A percentile compares a stretch with the other conserved stretches of the same genome.
Conservation (phyloP, 2,329 filamentous ascomycete genomes). For the Ceratocystis papillata region DNA sequence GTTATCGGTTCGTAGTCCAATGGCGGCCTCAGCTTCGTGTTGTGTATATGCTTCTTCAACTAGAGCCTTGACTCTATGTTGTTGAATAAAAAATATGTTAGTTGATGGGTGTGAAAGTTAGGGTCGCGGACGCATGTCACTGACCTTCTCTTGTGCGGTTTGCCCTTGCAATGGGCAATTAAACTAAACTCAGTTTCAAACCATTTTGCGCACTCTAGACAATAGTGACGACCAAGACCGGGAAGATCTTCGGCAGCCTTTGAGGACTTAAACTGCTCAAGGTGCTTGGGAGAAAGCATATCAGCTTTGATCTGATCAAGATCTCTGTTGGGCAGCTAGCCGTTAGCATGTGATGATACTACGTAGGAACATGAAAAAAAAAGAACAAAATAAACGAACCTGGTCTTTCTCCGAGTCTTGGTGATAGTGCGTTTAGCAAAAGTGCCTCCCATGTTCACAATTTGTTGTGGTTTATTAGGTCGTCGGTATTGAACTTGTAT, state of each 20-base stretch:
- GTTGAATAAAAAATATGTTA: constrained; percentile 21
- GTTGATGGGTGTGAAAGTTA: neutral
- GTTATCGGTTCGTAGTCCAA: constrained; percentile 62
- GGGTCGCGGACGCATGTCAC: constrained; percentile 24
- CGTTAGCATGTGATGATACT: constrained; percentile 23
- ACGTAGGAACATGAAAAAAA: neutral
- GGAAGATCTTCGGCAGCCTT: constrained; percentile 81
- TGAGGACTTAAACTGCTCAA: constrained; percentile 64
- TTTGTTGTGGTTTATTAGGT: neutral
- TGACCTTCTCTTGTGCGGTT: constrained; percentile 85
- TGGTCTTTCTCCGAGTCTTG: constrained; percentile 62
- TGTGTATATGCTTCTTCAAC: constrained; percentile 78
- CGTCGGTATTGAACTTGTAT: neutral
- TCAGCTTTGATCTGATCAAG: constrained; percentile 87
- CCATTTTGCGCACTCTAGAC: constrained; percentile 89
- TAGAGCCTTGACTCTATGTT: constrained; percentile 61
- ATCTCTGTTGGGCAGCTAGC: constrained; percentile 49
- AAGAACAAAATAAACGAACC: constrained; percentile 37
- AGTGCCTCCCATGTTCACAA: constrained; percentile 51
- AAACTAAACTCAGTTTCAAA: constrained; percentile 78
- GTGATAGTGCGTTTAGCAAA: constrained; percentile 54
- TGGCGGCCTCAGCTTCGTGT: constrained; percentile 71
- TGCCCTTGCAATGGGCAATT: constrained; percentile 66
- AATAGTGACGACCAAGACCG: constrained; percentile 76
- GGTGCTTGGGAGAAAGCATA: constrained; percentile 64